These are phyloP conservation scores for Phytopythium chamaehyphon DNA, from an alignment of 352 stramenopile species.

Conservation along the genomic window DNA sequence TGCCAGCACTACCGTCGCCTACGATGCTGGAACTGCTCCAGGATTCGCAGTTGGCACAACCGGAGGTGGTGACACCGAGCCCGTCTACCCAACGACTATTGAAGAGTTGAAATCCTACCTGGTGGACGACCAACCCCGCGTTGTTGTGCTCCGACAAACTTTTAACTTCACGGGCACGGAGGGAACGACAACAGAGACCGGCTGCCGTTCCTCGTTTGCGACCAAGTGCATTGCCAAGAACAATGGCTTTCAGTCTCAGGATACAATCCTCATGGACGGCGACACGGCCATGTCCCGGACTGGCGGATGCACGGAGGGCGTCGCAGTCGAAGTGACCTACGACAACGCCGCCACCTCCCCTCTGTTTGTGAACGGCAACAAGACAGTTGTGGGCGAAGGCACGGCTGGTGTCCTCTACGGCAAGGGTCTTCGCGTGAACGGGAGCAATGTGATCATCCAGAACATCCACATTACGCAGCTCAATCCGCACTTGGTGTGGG, in stretches of 20 bases:
- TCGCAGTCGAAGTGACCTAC: conserved; percentile 25
- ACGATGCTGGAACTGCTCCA: conserved; percentile 5
- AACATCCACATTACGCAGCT: conserved; percentile 33
- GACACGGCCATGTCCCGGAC: conserved; percentile 16
- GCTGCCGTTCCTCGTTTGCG: conserved; percentile 19
- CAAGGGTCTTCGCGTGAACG: conserved; percentile 30
- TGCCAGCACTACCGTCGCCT: background rate
- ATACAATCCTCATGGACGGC: conserved; percentile 1
- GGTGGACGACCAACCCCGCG: conserved; percentile 14
- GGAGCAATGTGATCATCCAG: conserved; percentile 48
- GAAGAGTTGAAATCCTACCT: conserved; percentile 24
- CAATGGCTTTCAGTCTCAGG: too few relatives aligned
- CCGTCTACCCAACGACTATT: conserved; percentile 26
- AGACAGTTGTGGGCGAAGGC: conserved; percentile 37
- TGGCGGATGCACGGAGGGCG: conserved; percentile 26
- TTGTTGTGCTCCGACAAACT: conserved; percentile 34
- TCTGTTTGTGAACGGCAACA: conserved; percentile 25
- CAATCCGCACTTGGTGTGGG: conserved; percentile 24
- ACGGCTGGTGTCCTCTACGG: conserved; percentile 28
- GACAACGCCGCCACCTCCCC: conserved; percentile 31
- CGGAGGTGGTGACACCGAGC: conserved; percentile 17
- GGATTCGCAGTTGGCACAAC: conserved; percentile 24
- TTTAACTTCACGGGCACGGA: conserved; percentile 39
- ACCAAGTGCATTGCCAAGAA: too few relatives aligned
- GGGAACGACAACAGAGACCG: conserved; percentile 29